Conservation (phyloP, 2,329 filamentous ascomycete genomes). For the Sclerotinia sclerotiorum region DNA sequence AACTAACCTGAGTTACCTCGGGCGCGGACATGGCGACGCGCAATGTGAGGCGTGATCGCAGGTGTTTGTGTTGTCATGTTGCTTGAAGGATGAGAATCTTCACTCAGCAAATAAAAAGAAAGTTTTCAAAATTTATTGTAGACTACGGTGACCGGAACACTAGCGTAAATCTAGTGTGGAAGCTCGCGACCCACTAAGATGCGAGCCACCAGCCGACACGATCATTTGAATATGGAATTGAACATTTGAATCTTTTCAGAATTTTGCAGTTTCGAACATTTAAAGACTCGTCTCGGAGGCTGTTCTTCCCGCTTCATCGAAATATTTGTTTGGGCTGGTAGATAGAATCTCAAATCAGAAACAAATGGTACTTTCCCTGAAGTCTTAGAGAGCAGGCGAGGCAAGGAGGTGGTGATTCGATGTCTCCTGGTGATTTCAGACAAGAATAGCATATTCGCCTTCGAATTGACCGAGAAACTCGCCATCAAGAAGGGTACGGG, state of each 20-base stretch:
- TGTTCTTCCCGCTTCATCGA: too few species aligned
- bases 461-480: background rate
- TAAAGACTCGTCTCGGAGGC: too few species aligned
- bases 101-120: background rate
- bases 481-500: background rate
- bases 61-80: constrained; percentile 7
- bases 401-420: background rate
- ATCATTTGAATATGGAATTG: background rate
- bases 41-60: background rate
- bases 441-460: background rate
- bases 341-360: background rate
- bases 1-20: constrained; percentile 17
- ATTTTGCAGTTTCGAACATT: background rate
- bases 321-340: too few species aligned
- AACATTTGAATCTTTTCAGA: background rate
- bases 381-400: background rate
- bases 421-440: background rate
- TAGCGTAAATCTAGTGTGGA: constrained; percentile 4
- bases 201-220: background rate
- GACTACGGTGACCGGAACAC: constrained; percentile 11
- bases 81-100: constrained; percentile 6
- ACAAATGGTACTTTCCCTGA: background rate
- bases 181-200: background rate
- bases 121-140: constrained; percentile 17
- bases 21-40: constrained; percentile 22